Evolutionary conservation across 139 green algal species (phyloP), one percentile per base, ranked within the genome.

Genomic region (Micromonas pusilla): DNA sequence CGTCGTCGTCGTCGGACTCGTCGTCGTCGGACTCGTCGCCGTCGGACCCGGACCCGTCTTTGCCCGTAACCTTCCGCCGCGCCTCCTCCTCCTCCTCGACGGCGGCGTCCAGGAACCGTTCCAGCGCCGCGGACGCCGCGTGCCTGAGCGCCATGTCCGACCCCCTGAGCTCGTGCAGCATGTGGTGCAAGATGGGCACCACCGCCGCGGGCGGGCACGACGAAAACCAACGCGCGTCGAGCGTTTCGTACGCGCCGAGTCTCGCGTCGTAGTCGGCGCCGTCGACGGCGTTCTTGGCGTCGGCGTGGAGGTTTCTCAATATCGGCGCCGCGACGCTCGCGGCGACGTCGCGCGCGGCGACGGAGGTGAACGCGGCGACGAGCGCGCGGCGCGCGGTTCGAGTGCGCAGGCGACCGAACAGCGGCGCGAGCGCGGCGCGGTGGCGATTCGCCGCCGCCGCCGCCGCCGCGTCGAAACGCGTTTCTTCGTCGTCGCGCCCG

Each of bases 81-180:
- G n/a, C 45, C 9, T 57, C 45, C 9, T 57, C 45, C 9, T 57
- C 45, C 9, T 57, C 45, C 9, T 60, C 72, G 0, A 34, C 77
- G 0, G 83, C 83, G 0, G 68, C 86, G 19, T 79, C 78, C 19
- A 91, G 39, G 30, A 88, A 72, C 0, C 73, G 54, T 1, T 57
- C 33, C 16, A 91, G 71, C 1, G 84, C 85, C 70, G 87, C 79
- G 20, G 87, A 78, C 28, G 87, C 87, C 19, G 89, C 87, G 30
- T 93, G 88, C 1, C 92, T 83, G 20, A 95, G 73, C 16, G 90
- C 86, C 26, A 96, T 80, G 79, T 96, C 91, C 25, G 80, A 71
- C 39, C 90, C 89, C 6, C 87, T 70, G 52, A 95, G 66, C 79
- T 95, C 91, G 31, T 84, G 62, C 1, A 89, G 80, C 66, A 77